Conservation (phyloP, 768 basidiomycete species). For the Lyophyllum shimeji region DNA sequence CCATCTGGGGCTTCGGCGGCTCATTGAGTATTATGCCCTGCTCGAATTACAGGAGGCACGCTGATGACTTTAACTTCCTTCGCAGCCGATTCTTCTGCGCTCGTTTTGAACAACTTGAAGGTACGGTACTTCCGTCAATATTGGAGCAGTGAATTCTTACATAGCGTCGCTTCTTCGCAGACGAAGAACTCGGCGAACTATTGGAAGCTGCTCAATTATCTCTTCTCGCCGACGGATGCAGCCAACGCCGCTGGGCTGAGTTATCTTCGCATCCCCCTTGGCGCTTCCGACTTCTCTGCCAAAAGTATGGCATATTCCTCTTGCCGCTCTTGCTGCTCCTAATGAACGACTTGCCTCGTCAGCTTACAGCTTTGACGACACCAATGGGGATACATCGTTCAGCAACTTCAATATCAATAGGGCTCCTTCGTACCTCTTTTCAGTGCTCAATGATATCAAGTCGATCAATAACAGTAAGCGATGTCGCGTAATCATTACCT, state of each 20-base stretch:
- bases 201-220: slow-evolving; percentile 52
- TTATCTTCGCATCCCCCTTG: slow-evolving; percentile 66
- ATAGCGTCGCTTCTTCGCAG: slow-evolving; percentile 24
- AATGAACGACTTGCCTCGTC: not conserved
- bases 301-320: slow-evolving; percentile 33
- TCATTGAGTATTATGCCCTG: slow-evolving; percentile 48
- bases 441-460: slow-evolving; percentile 58
- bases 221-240: slow-evolving; percentile 61
- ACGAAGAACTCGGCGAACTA: slow-evolving; percentile 52
- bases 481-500: slow-evolving; percentile 19
- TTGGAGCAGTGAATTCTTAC: not conserved
- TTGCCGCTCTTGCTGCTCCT: not conserved
- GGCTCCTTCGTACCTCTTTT: slow-evolving; percentile 62
- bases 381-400: slow-evolving; percentile 55
- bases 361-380: slow-evolving; percentile 67
- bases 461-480: slow-evolving; percentile 44
- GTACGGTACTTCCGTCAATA: slow-evolving; percentile 28
- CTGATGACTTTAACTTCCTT: not conserved
- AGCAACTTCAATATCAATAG: slow-evolving; percentile 52
- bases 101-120: slow-evolving; percentile 60
- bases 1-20: slow-evolving; percentile 64
- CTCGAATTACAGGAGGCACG: not conserved
- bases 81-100: slow-evolving; percentile 68
- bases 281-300: slow-evolving; percentile 70
- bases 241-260: slow-evolving; percentile 62